Conservation (phyloP, 1,139 yeast genomes). For the Yamadazyma spencermartinsiae region DNA sequence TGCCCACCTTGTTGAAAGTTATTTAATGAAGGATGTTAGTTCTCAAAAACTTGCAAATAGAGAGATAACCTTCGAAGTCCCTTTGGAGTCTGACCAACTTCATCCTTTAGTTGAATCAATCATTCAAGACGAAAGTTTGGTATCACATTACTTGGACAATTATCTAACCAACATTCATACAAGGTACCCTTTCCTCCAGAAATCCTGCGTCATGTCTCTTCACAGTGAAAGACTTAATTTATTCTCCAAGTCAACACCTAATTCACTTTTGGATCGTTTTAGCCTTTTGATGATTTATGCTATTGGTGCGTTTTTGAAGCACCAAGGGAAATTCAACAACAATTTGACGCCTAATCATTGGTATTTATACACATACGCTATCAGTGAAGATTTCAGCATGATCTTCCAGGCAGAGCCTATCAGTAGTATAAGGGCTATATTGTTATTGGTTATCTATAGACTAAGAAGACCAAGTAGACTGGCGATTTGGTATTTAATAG, state of each 20-base stretch:
- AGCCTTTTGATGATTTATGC: slow-evolving; percentile 12
- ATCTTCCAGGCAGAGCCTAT: slow-evolving; percentile 5
- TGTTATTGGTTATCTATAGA: slow-evolving; percentile 12
- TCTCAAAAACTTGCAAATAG: no score
- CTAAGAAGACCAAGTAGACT: slow-evolving; percentile 12
- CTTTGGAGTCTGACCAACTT: slow-evolving; percentile 3
- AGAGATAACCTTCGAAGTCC: background rate
- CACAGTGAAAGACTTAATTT: slow-evolving; percentile 5
- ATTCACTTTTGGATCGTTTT: slow-evolving; percentile 8
- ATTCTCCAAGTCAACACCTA: background rate
- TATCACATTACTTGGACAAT: slow-evolving; percentile 10
- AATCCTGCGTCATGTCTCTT: slow-evolving; percentile 3
- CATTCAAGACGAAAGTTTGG: slow-evolving; percentile 5
- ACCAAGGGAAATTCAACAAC: background rate
- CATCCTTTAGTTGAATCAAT: slow-evolving; percentile 1
- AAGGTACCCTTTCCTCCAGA: slow-evolving; percentile 11
- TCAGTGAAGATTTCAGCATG: slow-evolving; percentile 3
- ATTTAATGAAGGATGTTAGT: no score
- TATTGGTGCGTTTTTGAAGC: slow-evolving; percentile 12
- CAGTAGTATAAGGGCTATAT: slow-evolving; percentile 8
- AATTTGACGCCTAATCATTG: slow-evolving; percentile 6
- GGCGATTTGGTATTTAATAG: slow-evolving; percentile 12
- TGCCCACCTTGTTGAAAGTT: no score
- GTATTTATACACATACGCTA: slow-evolving; percentile 9
- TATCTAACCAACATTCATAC: slow-evolving; percentile 9